Conservation (phyloP, 176 grass and related monocot species). For the Leersia perrieri region DNA sequence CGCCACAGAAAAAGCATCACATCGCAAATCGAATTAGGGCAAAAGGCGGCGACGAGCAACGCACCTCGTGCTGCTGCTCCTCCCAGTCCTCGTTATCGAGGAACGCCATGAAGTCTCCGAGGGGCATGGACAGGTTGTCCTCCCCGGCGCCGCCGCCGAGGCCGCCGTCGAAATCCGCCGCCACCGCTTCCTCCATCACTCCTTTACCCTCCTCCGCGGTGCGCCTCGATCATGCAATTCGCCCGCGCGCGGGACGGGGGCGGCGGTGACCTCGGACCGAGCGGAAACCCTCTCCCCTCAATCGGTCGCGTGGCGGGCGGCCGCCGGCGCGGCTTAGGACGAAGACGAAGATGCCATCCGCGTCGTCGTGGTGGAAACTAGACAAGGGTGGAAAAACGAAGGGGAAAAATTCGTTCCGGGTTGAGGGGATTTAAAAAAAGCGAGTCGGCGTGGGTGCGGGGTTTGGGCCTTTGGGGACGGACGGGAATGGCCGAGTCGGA, state of each 20-base stretch:
- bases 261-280: not conserved
- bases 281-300: not conserved
- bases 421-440: constrained; percentile 17
- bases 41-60: not conserved
- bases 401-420: constrained; percentile 12
- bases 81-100: constrained; percentile 37
- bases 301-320: constrained; percentile 20
- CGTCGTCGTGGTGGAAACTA: constrained; percentile 23
- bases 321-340: not conserved
- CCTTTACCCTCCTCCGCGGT: constrained; percentile 35
- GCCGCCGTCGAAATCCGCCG: constrained; percentile 26
- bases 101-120: constrained; percentile 55
- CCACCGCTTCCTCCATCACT: constrained; percentile 49
- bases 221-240: constrained; percentile 48
- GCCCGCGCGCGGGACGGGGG: not conserved
- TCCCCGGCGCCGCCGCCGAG: constrained; percentile 10
- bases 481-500: not conserved
- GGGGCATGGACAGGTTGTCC: constrained; percentile 68
- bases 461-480: not conserved
- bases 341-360: constrained; percentile 23
- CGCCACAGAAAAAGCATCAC: not conserved
- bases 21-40: constrained; percentile 24
- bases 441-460: constrained; percentile 14
- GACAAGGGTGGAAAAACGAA: not conserved
- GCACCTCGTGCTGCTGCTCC: constrained; percentile 29